phyloP scores from a whole-genome alignment of 2,329 filamentous ascomycete species.

The Emergomyces africanus region DNA sequence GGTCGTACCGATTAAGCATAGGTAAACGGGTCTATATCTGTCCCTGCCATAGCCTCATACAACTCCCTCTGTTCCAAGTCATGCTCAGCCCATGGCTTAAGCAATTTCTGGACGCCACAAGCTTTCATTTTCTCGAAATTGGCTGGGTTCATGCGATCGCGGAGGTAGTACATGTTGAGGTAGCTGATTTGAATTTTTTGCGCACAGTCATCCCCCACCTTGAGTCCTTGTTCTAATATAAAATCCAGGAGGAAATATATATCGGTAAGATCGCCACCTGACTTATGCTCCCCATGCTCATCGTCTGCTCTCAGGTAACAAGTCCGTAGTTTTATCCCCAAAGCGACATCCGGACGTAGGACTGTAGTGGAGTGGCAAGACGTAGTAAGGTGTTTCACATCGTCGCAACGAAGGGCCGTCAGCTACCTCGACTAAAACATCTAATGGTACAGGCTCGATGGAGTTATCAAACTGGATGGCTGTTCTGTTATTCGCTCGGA shows the following conservation, averaged over 20 bases:
- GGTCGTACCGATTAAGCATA: not conserved
- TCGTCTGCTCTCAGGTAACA: not conserved
- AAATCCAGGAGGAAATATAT: not conserved
- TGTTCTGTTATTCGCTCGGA: not conserved
- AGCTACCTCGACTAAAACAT: not conserved
- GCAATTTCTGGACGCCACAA: not conserved
- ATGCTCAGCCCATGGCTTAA: not conserved
- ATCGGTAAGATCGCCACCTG: not conserved
- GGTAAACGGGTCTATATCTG: not conserved
- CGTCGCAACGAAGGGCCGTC: not conserved
- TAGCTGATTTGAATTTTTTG: not conserved
- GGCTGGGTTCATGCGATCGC: not conserved
- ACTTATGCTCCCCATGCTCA: not conserved
- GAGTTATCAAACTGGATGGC: not conserved
- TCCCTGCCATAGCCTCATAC: not conserved
- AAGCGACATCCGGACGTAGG: not conserved
- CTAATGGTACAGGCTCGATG: not conserved
- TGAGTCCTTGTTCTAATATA: not conserved
- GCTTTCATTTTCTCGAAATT: not conserved
- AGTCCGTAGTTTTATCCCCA: not conserved
- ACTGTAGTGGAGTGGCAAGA: not conserved
- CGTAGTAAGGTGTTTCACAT: no score
- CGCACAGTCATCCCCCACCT: not conserved
- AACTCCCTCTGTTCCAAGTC: not conserved
- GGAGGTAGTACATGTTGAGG: not conserved